These are phyloP conservation scores for Dillenia suffruticosa DNA, from an alignment of 164 flowering plant genomes.

Conservation along the genomic window DNA sequence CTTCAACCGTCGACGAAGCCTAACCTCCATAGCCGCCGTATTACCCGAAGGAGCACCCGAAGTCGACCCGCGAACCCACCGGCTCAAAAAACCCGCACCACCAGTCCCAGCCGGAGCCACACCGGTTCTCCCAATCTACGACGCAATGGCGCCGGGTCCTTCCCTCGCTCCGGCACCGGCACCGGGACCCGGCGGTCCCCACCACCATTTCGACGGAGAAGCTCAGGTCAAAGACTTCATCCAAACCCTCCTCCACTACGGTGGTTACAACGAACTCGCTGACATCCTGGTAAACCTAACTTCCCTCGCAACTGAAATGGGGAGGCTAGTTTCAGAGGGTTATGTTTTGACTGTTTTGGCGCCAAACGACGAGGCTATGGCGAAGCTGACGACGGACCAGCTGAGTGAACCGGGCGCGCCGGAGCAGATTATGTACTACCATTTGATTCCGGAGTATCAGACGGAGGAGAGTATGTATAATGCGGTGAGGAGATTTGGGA, in stretches of 20 bases:
- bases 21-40: slow-evolving; percentile 40
- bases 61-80: slow-evolving; percentile 31
- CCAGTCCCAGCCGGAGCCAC: slow-evolving; percentile 19
- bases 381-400: slow-evolving; percentile 37
- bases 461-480: slow-evolving; percentile 69
- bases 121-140: slow-evolving; percentile 31
- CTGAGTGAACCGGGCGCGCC: slow-evolving; percentile 48
- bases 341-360: slow-evolving; percentile 42
- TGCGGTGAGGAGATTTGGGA: slow-evolving; percentile 47
- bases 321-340: slow-evolving; percentile 41
- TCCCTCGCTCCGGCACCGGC: slow-evolving; percentile 48
- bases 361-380: slow-evolving; percentile 61
- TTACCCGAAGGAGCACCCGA: slow-evolving; percentile 50
- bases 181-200: slow-evolving; percentile 56
- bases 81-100: slow-evolving; percentile 20
- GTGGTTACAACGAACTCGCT: slow-evolving; percentile 61
- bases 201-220: slow-evolving; percentile 50
- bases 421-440: slow-evolving; percentile 49
- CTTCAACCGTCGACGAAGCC: slow-evolving; percentile 41
- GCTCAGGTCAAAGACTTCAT: slow-evolving; percentile 53
- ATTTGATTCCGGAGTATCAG: slow-evolving; percentile 51
- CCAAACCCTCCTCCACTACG: slow-evolving; percentile 48
- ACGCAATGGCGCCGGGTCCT: slow-evolving; percentile 52
- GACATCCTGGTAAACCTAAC: slow-evolving; percentile 49
- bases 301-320: slow-evolving; percentile 46